Base-by-base conservation (phyloP, 768 basidiomycete species). In the Boletus barrowsii region DNA sequence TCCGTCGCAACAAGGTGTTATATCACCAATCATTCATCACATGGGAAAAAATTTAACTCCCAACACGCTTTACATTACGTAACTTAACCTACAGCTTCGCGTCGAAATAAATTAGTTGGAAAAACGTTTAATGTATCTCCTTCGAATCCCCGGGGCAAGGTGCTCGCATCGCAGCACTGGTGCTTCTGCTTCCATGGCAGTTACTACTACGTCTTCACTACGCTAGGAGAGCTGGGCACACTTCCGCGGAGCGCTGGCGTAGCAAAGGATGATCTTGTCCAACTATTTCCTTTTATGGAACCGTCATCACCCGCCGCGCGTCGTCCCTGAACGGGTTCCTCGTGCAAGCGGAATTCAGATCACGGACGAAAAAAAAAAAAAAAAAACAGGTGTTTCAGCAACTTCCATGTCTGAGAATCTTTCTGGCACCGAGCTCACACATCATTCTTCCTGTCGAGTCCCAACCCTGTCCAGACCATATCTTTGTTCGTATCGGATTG, bases 1-100 rank as follows among this genome's bases (percentile, higher is more conserved):
- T 48, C 59, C 65, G 68, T 67, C 59, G 65, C 65, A 53, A 68
- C 65, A 55, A 58, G 58, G 41, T 49, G 59, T 70, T 72, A 70
- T 72, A 70, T 68, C 66, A 44, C 54, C 58, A 42, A 32, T 37
- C 39, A n/a, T 18, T 24, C 51, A 37, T 49, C 53, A 33, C 63
- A 63, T 69, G 68, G 66, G 68, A 69, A 71, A 69, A 22, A 22
- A 71, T 52, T 45, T 2, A 47, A 45, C 47, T 33, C 50, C 17
- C 35, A 47, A 43, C 53, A 54, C 47, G 49, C 57, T 55, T 51
- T 22, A 8, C 40, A 10, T 65, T 67, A 65, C 59, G 65, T 65
- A 55, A 65, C 36, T 13, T 0, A 33, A 18, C 48, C 22, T 20
- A 32, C 24, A 17, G 13, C 59, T 55, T 58, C 55, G 39, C 54